Percentiles rank a stretch among this genome's conserved stretches.
These are phyloP conservation scores for Pyricularia grisea DNA, from an alignment of 2,329 filamentous ascomycete species.

Conservation along the genomic window DNA sequence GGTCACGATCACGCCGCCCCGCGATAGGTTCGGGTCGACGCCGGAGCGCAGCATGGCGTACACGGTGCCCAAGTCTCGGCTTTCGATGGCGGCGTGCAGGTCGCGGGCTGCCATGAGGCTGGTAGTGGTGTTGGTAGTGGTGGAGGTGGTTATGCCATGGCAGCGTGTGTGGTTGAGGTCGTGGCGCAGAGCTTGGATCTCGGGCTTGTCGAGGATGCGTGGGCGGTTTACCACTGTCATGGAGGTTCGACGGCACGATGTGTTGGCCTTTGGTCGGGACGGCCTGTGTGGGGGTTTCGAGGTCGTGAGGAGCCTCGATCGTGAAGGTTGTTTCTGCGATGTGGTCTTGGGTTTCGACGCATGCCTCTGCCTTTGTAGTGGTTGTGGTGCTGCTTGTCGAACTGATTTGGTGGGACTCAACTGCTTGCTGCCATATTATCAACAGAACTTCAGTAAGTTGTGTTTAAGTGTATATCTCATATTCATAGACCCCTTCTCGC, in stretches of 20 bases:
- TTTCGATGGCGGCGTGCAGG: slow-evolving; percentile 16
- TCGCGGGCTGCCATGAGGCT: slow-evolving; percentile 10
- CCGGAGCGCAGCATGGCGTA: slow-evolving; percentile 12
- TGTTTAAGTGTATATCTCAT: too few species aligned
- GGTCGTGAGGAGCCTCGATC: neutral
- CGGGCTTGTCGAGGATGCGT: slow-evolving; percentile 1
- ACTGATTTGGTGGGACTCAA: neutral
- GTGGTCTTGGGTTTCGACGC: neutral
- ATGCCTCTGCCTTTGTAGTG: neutral
- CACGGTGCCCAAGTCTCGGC: slow-evolving; percentile 11
- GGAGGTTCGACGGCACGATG: neutral
- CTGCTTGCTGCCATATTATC: neutral
- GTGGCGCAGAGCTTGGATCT: slow-evolving; percentile 2
- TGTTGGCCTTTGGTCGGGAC: neutral
- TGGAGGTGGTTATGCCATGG: neutral
- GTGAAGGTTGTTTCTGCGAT: neutral
- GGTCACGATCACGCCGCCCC: neutral
- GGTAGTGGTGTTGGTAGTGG: slow-evolving; percentile 8
- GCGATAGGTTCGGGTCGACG: slow-evolving; percentile 12
- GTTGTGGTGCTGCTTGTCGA: neutral
- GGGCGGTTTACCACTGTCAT: neutral
- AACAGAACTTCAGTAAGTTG: neutral
- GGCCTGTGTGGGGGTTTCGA: neutral
- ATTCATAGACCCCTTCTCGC: neutral
- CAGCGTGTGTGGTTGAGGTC: neutral